phyloP scores from a whole-genome alignment of 495 filamentous ascomycete genomes.

The Lichenothelia convexa region DNA sequence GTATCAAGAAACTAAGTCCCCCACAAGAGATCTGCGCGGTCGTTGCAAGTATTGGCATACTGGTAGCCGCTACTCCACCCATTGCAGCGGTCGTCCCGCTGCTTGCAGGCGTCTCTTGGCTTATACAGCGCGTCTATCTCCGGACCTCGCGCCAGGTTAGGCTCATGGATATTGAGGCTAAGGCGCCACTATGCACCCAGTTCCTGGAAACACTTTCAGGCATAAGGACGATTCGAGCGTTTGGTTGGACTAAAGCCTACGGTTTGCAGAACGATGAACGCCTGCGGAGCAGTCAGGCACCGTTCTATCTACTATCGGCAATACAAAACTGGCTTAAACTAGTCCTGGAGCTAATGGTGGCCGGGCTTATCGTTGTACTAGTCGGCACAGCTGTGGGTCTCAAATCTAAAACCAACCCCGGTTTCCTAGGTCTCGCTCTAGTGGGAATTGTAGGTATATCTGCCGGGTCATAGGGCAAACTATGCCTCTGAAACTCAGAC shows the following conservation, averaged over 20 bases:
- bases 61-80: not conserved
- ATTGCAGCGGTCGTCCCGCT: not conserved
- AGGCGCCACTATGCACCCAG: slow-evolving; percentile 61
- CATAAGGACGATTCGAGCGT: slow-evolving; percentile 58
- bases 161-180: slow-evolving; percentile 25
- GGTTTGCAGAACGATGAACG: slow-evolving; percentile 3
- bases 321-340: too few relatives aligned
- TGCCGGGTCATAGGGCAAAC: too few relatives aligned
- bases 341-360: too few relatives aligned
- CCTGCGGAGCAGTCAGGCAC: too few relatives aligned
- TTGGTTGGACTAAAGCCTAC: slow-evolving; percentile 43
- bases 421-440: too few relatives aligned
- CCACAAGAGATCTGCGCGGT: not conserved
- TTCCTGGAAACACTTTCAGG: slow-evolving; percentile 54
- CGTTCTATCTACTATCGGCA: too few relatives aligned
- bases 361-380: too few relatives aligned
- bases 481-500: too few relatives aligned
- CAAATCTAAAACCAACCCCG: too few relatives aligned
- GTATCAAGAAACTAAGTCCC: too few relatives aligned
- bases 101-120: not conserved
- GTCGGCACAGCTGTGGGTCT: too few relatives aligned
- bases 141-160: slow-evolving; percentile 19
- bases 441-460: too few relatives aligned
- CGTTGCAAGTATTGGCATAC: not conserved
- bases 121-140: slow-evolving; percentile 17